Conservation (phyloP, 73 alveolate genomes). For the Effrenium voratum region DNA sequence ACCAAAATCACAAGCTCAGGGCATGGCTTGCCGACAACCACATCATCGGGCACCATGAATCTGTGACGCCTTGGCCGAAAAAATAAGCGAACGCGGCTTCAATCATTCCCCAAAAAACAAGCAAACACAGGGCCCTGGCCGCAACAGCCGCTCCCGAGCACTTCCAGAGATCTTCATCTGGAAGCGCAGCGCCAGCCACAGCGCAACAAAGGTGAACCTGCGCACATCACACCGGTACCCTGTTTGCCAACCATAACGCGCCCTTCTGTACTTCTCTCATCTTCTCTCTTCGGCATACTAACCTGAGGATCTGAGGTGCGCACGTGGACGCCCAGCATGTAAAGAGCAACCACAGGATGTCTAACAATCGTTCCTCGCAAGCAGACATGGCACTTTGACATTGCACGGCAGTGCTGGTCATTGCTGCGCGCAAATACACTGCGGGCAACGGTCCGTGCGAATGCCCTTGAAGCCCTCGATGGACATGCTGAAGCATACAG, state of each 20-base stretch:
- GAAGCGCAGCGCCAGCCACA: conserved; percentile 79
- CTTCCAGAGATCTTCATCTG: conserved; percentile 76
- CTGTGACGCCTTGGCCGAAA: conserved; percentile 36
- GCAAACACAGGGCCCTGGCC: background rate
- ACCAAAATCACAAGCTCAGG: too few species aligned
- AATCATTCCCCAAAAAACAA: too few species aligned
- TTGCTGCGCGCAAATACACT: too few species aligned
- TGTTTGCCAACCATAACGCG: too few species aligned
- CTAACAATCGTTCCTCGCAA: conserved; percentile 33
- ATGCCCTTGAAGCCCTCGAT: conserved; percentile 77
- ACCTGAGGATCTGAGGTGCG: background rate
- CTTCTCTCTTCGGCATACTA: too few species aligned
- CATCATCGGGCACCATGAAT: conserved; percentile 72
- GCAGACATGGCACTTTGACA: background rate
- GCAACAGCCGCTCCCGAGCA: conserved; percentile 51
- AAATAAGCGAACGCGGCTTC: too few species aligned
- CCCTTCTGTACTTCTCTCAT: too few species aligned
- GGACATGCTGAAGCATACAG: conserved; percentile 77
- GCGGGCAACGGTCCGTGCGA: conserved; percentile 63
- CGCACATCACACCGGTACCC: too few species aligned
- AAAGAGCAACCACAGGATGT: conserved; percentile 53
- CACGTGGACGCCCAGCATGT: conserved; percentile 81
- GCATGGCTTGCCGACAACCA: conserved; percentile 59
- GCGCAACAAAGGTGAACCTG: conserved; percentile 70
- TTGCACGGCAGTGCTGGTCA: too few species aligned